Base-by-base conservation (phyloP, 2,329 filamentous ascomycete genomes). In the Thielaviopsis euricoi region DNA sequence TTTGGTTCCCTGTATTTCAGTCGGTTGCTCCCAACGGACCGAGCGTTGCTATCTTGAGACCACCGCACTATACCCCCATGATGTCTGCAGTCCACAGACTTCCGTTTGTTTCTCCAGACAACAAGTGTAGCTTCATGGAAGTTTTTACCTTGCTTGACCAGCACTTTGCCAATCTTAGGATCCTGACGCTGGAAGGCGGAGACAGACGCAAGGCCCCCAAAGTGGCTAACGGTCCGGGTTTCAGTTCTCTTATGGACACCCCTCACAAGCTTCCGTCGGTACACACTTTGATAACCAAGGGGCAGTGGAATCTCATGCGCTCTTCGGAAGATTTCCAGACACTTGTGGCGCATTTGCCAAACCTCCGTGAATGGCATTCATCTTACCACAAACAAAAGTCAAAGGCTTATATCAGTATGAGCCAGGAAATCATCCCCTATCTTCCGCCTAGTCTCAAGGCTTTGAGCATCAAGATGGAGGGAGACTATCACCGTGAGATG, bases 1-100 rank as follows among this genome's bases (percentile, higher is more conserved):
- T 88, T 49, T 89, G 85, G 84, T 86, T 89, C 61, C 85, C 86
- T 2, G 84, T 88, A 48, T 89, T 85, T 64, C 77, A 83, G 62
- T 79, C 78, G 21, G 77, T 75, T 2, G 55, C 49, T 33, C 26
- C 53, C 22, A 17, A 52, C 23, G 23, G n/a, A 4, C 50, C n/a
- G 6, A 25, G 26, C 12, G 26, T 25, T 12, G 19, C 22, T 23
- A 29, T 25, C 12, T 25, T 52, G 23, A 19, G n/a, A 77, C 76
- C 1, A 73, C 73, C 37, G 21, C 52, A 50, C 33, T 48, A 59
- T 48, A 76, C 79, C 60, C 77, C 77, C 29, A 69, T 80, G 58
- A 76, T 76, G n/a, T 76, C 75, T 50, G 75, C 80, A 4, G 76
- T 75, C 9, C 84, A 84, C 63, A 75, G 76, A 17, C 67, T 82